phyloP scores from a whole-genome alignment of 176 grass and related monocot species.

The Oryza rufipogon region DNA sequence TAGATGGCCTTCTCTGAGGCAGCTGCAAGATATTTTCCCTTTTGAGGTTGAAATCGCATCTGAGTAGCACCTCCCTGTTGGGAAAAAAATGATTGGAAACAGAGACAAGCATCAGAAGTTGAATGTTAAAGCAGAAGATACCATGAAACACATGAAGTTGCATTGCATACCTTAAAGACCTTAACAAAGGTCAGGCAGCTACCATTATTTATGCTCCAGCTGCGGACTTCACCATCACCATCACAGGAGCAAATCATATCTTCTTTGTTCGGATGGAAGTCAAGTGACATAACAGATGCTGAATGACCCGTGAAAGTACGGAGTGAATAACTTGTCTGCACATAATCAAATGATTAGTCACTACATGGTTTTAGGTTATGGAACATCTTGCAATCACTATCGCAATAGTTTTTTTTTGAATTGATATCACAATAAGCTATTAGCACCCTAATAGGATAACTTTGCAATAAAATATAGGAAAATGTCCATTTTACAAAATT shows the following conservation, averaged over 20 bases:
- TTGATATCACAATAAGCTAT: background rate
- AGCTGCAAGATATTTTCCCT: slow-evolving; percentile 90
- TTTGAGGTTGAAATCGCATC: slow-evolving; percentile 93
- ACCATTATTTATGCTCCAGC: slow-evolving; percentile 98
- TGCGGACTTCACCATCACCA: slow-evolving; percentile 82
- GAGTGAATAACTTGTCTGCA: slow-evolving; percentile 90
- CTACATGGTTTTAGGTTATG: background rate
- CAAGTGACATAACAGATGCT: slow-evolving; percentile 87
- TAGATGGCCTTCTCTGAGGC: slow-evolving; percentile 79
- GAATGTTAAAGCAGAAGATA: slow-evolving; percentile 35
- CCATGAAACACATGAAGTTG: slow-evolving; percentile 1
- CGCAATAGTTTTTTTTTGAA: no score
- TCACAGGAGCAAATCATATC: slow-evolving; percentile 98
- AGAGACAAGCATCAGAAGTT: slow-evolving; percentile 16
- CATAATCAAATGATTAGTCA: slow-evolving; percentile 37
- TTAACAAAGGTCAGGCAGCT: slow-evolving; percentile 66
- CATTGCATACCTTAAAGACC: slow-evolving; percentile 74
- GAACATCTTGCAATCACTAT: slow-evolving; percentile 23
- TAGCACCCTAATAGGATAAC: background rate
- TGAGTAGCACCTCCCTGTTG: slow-evolving; percentile 79
- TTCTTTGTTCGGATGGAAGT: slow-evolving; percentile 98
- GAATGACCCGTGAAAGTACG: slow-evolving; percentile 97
- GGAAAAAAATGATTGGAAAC: slow-evolving; percentile 25
- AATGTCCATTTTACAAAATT: background rate
- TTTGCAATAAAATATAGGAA: background rate